phyloP scores from a whole-genome alignment of 768 basidiomycete genomes.

The Rhizopogon vulgaris region DNA sequence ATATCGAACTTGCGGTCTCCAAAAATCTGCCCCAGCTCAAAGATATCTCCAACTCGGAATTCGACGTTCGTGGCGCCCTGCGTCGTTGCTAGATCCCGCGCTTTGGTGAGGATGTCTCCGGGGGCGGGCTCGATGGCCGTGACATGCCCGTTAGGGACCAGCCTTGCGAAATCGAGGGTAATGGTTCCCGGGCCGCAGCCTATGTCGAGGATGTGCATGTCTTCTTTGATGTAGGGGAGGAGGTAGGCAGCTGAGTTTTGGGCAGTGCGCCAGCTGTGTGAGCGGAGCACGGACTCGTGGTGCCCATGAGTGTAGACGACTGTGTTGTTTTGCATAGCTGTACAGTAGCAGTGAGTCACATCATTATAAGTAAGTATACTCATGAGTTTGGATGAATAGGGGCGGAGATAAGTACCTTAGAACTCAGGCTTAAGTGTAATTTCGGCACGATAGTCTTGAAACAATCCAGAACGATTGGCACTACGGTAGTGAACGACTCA shows the following conservation, averaged over 20 bases:
- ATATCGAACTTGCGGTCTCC: conserved; percentile 34
- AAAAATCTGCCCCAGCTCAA: conserved; percentile 32
- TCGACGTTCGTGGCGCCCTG: conserved; percentile 30
- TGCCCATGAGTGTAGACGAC: conserved; percentile 21
- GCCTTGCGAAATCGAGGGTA: conserved; percentile 35
- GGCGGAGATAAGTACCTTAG: too few species aligned
- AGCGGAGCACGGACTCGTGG: conserved; percentile 27
- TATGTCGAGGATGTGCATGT: conserved; percentile 41
- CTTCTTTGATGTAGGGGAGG: conserved; percentile 28
- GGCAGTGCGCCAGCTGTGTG: conserved; percentile 33
- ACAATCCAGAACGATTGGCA: too few species aligned
- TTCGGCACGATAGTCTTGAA: too few species aligned
- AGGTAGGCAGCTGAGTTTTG: conserved; percentile 38
- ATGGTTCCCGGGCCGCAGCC: conserved; percentile 51
- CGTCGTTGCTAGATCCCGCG: conserved; percentile 21
- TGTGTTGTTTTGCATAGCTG: conserved; percentile 4
- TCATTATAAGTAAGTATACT: too few species aligned
- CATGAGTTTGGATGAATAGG: too few species aligned
- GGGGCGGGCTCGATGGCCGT: conserved; percentile 35
- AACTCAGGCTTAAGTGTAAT: too few species aligned
- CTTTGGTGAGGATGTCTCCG: conserved; percentile 28
- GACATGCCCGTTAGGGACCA: conserved; percentile 35
- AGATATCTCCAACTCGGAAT: conserved; percentile 35
- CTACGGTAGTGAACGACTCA: too few species aligned
- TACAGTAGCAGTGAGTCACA: too few species aligned